Evolutionary conservation across 2,329 filamentous ascomycete genomes (phyloP), one percentile per base, ranked within the genome.

Genomic region (Penicillium sp.): DNA sequence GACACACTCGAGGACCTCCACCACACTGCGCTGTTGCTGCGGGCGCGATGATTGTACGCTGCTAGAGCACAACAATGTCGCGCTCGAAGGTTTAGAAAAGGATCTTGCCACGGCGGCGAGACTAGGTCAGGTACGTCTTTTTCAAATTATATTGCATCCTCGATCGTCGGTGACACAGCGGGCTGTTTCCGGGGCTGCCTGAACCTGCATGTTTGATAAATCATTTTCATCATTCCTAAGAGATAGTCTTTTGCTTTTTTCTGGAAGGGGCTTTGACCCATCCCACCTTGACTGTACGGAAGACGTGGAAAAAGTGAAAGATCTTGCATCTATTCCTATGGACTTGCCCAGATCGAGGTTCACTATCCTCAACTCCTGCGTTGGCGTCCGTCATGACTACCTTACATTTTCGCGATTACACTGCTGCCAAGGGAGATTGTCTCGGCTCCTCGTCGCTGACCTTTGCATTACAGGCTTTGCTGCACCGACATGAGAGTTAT

Each of bases 401-500:
- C 26, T 46, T 48, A 37, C 32, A 42, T 31, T 45, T 47, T 35
- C 23, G 44, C 34, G 50, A 55, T 41, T 47, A 49, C 33, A 28
- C 49, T 53, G 49, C 42, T n/a, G 20, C 38, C 10, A 27, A 27
- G 26, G 44, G 47, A 42, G 48, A 37, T 18, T 42, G 35, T 44
- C 39, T 47, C 18, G 50, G 37, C 23, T 45, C 51, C 13, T 70
- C 73, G 50, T 75, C 74, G 69, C 84, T 93, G 67, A 93, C 80
- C 36, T 84, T 79, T 66, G 70, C 76, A 37, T 66, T 83, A 42
- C 80, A 96, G 92, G 88, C 88, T 43, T 75, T 98, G 39, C 79
- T 98, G 28, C 80, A 84, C 48, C 84, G 90, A 55, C 89, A 98
- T 76, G 89, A 96, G 71, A 80, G 85, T 42, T 95, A 94, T 66